Evolutionary conservation across 768 basidiomycete genomes (phyloP).

Genomic region (Tricholoma hemisulphureum): DNA sequence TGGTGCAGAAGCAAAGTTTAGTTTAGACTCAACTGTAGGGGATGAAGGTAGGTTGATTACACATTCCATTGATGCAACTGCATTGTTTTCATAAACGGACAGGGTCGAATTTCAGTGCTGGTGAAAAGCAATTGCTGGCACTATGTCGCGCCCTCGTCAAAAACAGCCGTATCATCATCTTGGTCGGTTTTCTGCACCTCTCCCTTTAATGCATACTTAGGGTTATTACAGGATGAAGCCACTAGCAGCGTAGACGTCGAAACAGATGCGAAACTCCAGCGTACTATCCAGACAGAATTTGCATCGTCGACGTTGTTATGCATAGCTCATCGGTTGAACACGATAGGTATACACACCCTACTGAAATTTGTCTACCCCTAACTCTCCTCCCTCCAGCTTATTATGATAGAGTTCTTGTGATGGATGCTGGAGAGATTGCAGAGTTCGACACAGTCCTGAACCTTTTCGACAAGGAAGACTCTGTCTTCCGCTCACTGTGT

Average conservation of each 20-base stretch:
- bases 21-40: conserved; percentile 56
- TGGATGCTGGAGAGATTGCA: conserved; percentile 63
- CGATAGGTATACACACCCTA: conserved; percentile 14
- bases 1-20: conserved; percentile 62
- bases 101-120: conserved; percentile 64
- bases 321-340: conserved; percentile 47
- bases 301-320: conserved; percentile 50
- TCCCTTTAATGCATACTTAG: neutral
- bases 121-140: conserved; percentile 67
- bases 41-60: conserved; percentile 50
- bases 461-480: conserved; percentile 55
- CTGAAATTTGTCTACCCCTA: too few relatives aligned
- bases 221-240: conserved; percentile 10
- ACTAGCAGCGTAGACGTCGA: conserved; percentile 53
- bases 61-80: neutral
- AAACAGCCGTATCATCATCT: conserved; percentile 55
- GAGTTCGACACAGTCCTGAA: conserved; percentile 72
- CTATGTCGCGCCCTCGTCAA: conserved; percentile 62
- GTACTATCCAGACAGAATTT: conserved; percentile 64
- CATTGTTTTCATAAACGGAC: neutral
- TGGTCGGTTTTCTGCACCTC: conserved; percentile 36
- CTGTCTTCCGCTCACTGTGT: conserved; percentile 68
- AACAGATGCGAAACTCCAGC: conserved; percentile 60
- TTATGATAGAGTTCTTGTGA: conserved; percentile 67
- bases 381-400: conserved; percentile 36